Evolutionary conservation across 495 filamentous ascomycete genomes (phyloP), one percentile per base, ranked within the genome.

Genomic region (Aspergillus funiculosus): DNA sequence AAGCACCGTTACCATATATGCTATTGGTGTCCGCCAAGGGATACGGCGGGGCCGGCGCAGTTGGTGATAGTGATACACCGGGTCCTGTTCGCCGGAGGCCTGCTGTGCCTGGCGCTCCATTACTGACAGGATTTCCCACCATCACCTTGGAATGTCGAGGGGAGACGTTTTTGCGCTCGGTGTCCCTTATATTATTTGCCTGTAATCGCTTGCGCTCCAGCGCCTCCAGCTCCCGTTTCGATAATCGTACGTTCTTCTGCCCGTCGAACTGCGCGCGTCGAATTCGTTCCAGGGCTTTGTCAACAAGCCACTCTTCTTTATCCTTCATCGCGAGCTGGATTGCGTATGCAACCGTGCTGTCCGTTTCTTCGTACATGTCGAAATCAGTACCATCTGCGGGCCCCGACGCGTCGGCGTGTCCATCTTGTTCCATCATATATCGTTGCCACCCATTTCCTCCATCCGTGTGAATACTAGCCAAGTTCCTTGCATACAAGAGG

Each of bases 221-320:
- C 25, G 87, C 88, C 28, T 84, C 83, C 49, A 89, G 63, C 58
- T 92, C 88, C 21, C 79, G 75, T 52, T 82, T 76, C 43, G 77
- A 83, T 41, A 94, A 68, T 52, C 80, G 83, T 20, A 94, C 87
- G 36, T 90, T 87, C 27, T 67, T 72, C 63, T 80, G 83, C 29
- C 88, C 88, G 54, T 79, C 76, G 48, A 75, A 71, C 48, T 85
- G 79, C 20, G 88, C 87, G 35, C 79, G 79, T 46, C 77, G 78
- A 65, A 94, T 91, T 37, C 86, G 80, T 51, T 79, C 78, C 62
- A 90, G 60, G 27, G 87, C 88, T 41, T 77, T 77, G 43, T 88
- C 79, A 49, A 87, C 77, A 52, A 91, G 62, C 55, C 74, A 74
- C 45, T 89, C 85, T 58, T 91, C 86, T 56, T 79, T 77, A 32